A percentile compares a stretch with the other conserved stretches of the same genome.
These are phyloP conservation scores for Botryotinia calthae DNA, from an alignment of 2,329 filamentous ascomycete species.

Conservation along the genomic window DNA sequence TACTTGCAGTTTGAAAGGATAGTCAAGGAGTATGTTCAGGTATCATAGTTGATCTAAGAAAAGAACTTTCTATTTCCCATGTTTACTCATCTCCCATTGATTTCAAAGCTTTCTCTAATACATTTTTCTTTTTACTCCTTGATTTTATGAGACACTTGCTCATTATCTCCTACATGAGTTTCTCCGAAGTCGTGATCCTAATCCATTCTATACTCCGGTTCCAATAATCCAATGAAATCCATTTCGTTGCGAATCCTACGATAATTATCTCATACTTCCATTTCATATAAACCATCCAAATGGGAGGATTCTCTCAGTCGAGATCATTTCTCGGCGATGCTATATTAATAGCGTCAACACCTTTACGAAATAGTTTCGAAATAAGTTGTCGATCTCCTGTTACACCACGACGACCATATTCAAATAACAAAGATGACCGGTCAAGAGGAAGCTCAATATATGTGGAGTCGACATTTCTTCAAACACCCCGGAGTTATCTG, in stretches of 20 bases:
- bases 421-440: neutral
- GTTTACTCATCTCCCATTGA: neutral
- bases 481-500: neutral
- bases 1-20: neutral
- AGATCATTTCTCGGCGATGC: neutral
- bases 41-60: constrained; percentile 24
- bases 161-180: neutral
- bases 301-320: neutral
- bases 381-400: neutral
- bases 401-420: neutral
- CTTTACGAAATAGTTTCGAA: neutral
- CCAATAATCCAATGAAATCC: neutral
- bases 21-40: neutral
- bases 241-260: neutral
- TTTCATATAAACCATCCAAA: neutral
- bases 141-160: neutral
- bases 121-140: neutral
- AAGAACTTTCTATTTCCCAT: neutral
- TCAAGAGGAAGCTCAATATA: neutral
- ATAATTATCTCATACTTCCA: neutral
- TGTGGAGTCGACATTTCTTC: neutral
- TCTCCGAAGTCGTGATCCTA: neutral
- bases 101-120: neutral
- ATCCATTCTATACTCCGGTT: neutral
- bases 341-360: neutral